These are phyloP conservation scores for Cyanophora paradoxa DNA, from an alignment of 78 protist genomes.

Conservation along the genomic window DNA sequence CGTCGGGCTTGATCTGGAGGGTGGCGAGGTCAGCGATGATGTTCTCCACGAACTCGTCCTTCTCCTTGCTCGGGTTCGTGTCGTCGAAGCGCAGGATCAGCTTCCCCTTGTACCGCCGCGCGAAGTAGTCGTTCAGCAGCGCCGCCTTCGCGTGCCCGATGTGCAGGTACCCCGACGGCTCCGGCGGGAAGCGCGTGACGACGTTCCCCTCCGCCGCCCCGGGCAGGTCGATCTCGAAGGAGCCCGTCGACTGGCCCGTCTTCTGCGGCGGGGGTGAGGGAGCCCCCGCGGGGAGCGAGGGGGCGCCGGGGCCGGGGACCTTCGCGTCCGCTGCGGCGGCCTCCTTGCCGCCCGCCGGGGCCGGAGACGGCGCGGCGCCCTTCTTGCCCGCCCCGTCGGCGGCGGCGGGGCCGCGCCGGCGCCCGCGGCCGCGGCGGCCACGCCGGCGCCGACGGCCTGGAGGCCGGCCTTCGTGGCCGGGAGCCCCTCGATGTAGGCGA, in stretches of 20 bases:
- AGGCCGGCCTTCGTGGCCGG: not conserved
- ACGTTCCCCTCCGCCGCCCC: constrained; percentile 85
- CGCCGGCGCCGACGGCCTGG: not conserved
- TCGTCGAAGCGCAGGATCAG: constrained; percentile 92
- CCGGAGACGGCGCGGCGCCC: not conserved
- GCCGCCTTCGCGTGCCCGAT: constrained; percentile 99
- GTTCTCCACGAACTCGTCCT: constrained; percentile 53
- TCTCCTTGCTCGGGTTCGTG: constrained; percentile 96
- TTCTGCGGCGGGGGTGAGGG: too few species aligned
- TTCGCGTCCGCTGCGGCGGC: not conserved
- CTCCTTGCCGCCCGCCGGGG: not conserved
- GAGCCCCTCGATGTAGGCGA: not conserved
- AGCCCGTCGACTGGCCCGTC: constrained; percentile 8
- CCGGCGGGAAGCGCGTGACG: constrained; percentile 99
- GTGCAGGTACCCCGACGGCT: constrained; percentile 96
- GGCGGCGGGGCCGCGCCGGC: not conserved
- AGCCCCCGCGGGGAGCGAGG: not conserved
- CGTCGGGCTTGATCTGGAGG: constrained; percentile 13
- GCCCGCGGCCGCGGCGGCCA: too few species aligned
- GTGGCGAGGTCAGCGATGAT: constrained; percentile 34
- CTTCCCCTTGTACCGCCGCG: constrained; percentile 75
- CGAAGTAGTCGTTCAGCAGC: constrained; percentile 75
- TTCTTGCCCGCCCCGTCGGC: not conserved
- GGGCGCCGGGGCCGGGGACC: not conserved
- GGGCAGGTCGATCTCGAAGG: constrained; percentile 34